Evolutionary conservation across 257 asterid species (phyloP).

Genomic region (Thymus mandschuricus): DNA sequence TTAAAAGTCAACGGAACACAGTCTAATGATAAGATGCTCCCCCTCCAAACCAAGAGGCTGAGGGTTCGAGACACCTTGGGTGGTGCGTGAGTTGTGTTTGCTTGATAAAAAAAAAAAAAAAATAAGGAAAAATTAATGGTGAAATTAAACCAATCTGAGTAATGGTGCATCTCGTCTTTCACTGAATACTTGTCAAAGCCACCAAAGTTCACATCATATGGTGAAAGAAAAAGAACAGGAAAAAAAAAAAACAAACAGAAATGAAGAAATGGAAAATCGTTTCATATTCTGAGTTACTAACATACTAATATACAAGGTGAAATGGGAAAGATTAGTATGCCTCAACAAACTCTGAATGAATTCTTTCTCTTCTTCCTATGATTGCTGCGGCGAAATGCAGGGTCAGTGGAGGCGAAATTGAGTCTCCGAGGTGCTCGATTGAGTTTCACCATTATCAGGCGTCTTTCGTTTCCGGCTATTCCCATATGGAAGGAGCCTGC

Average conservation of each 20-base stretch:
- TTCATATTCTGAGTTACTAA: conserved; percentile 7
- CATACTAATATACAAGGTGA: conserved; percentile 21
- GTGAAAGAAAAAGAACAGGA: background rate
- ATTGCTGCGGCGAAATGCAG: background rate
- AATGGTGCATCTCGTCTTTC: too few relatives aligned
- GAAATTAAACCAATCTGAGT: too few relatives aligned
- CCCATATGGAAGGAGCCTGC: conserved; percentile 57
- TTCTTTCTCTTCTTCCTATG: background rate
- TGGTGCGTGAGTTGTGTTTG: too few relatives aligned
- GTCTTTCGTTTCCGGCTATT: conserved; percentile 43
- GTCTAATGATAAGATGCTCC: too few relatives aligned
- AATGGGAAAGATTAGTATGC: conserved; percentile 24
- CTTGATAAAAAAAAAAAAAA: too few relatives aligned
- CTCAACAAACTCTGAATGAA: conserved; percentile 6
- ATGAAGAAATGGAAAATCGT: background rate
- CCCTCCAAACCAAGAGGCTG: too few relatives aligned
- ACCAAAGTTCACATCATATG: background rate
- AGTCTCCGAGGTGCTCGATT: conserved; percentile 39
- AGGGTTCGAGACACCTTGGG: too few relatives aligned
- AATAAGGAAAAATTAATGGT: too few relatives aligned
- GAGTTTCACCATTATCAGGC: conserved; percentile 43
- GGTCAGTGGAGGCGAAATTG: conserved; percentile 25
- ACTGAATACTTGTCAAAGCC: too few relatives aligned
- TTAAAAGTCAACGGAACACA: too few relatives aligned
- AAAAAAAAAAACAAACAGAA: background rate